These are phyloP conservation scores for Arbutus unedo DNA, from an alignment of 148 eudicot genomes.

Conservation along the genomic window DNA sequence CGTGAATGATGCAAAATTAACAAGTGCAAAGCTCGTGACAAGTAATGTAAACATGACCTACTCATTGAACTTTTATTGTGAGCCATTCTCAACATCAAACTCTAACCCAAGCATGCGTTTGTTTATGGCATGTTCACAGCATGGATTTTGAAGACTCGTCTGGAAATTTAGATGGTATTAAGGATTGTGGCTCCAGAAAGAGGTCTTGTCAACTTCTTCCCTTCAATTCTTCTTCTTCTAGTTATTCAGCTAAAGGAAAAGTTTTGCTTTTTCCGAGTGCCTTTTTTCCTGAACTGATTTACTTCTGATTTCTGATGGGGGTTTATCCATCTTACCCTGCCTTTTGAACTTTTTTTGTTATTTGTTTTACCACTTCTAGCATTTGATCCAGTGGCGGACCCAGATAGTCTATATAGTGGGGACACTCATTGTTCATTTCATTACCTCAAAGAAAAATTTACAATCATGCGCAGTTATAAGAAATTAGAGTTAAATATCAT, in stretches of 20 bases:
- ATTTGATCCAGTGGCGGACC: too few relatives aligned
- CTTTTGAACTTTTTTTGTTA: not conserved
- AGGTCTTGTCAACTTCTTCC: not conserved
- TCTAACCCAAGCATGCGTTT: not conserved
- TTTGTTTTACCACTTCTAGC: not conserved
- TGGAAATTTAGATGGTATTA: not conserved
- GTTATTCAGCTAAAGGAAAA: not conserved
- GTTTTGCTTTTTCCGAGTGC: not conserved
- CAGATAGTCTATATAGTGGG: too few relatives aligned
- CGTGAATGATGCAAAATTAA: not conserved
- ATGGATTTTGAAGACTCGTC: not conserved
- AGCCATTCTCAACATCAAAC: not conserved
- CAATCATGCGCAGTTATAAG: too few relatives aligned
- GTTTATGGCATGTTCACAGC: not conserved
- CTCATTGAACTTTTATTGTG: not conserved
- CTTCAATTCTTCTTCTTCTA: not conserved
- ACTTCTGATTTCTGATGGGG: not conserved
- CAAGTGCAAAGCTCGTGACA: not conserved
- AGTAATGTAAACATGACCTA: not conserved
- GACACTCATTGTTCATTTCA: too few relatives aligned
- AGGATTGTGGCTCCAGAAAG: slow-evolving; percentile 4
- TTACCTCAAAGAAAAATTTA: too few relatives aligned
- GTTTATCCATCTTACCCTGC: not conserved
- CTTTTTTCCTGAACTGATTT: not conserved
- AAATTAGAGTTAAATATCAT: too few relatives aligned